Conservation (phyloP, 306 rosid genomes). For the Cucurbita ficifolia region DNA sequence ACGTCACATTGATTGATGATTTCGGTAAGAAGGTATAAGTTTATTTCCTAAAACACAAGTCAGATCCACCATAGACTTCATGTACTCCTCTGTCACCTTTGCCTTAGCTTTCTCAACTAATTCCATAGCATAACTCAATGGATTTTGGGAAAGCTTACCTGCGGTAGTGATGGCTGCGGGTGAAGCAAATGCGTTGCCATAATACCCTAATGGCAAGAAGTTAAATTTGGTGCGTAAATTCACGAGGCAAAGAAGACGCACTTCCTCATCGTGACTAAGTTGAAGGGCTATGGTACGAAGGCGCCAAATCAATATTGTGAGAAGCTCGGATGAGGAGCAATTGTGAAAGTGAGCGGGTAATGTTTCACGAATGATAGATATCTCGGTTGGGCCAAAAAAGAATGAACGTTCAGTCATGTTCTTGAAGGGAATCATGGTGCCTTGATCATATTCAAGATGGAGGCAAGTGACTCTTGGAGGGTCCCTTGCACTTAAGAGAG, state of each 20-base stretch:
- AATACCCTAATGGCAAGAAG: constrained; percentile 17
- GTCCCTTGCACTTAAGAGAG: background rate
- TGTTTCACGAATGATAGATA: background rate
- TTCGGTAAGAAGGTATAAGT: too few species aligned
- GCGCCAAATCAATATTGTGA: constrained; percentile 14
- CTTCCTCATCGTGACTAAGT: background rate
- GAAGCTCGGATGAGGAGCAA: background rate
- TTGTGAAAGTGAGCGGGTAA: background rate
- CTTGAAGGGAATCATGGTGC: background rate
- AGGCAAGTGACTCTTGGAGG: constrained; percentile 2
- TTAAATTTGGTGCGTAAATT: constrained; percentile 5
- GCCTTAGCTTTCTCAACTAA: constrained; percentile 15
- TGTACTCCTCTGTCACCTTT: constrained; percentile 21
- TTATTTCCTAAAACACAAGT: too few species aligned
- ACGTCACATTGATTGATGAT: too few species aligned
- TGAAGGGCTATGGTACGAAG: constrained; percentile 11
- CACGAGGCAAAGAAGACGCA: background rate
- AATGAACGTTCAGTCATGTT: background rate
- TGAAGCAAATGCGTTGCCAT: constrained; percentile 12
- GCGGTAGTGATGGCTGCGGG: constrained; percentile 3
- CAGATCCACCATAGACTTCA: constrained; percentile 25
- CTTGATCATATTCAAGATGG: constrained; percentile 6
- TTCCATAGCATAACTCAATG: constrained; percentile 10
- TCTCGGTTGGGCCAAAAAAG: constrained; percentile 7
- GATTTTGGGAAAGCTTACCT: background rate